Evolutionary conservation across 768 basidiomycete genomes (phyloP), one percentile per base, ranked within the genome.

Genomic region (Tubosaeta brunneosetosa): DNA sequence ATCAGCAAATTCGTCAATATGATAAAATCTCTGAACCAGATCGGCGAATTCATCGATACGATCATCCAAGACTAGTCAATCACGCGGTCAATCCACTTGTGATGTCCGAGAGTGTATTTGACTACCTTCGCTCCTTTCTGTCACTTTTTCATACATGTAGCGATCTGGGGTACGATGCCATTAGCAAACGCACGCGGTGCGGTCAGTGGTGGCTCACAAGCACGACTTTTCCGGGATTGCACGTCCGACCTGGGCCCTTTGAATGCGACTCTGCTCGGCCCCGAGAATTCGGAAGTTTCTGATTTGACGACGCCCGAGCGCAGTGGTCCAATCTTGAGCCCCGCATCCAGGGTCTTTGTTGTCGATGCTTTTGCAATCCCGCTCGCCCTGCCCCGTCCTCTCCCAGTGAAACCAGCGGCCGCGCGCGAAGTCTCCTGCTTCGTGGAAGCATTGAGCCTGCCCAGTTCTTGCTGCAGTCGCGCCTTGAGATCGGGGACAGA

Each of bases 81-180:
- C 4, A 13, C 42, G 19, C 5, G 43, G 43, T 56, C 42, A 51
- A 47, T 33, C 25, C 27, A 16, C 6, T 19, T 36, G 25, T 14
- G 6, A 41, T 34, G 27, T 27, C 13, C 3, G 22, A 31, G 26
- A 26, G 47, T 34, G 40, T 11, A 60, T 67, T 45, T 59, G 13
- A 31, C 16, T 31, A 91, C 93, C 84, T 77, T 87, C 87, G 55
- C 91, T 86, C 43, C 94, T 76, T 63, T 90, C 89, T 2, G 83
- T 82, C 25, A 88, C 77, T 71, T 91, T 93, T 68, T 97, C 94
- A 63, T 89, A 93, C 94, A 95, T 94, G 67, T 97, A 98, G 27
- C 89, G 81, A 77, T 86, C 88, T 91, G 58, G 34, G 11, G 41
- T 31, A 10, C 14, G 22, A 34, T 34, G 32, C 42, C 38, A 49